Evolutionary conservation across 164 flowering plant species (phyloP).

Genomic region (Platanus orientalis): DNA sequence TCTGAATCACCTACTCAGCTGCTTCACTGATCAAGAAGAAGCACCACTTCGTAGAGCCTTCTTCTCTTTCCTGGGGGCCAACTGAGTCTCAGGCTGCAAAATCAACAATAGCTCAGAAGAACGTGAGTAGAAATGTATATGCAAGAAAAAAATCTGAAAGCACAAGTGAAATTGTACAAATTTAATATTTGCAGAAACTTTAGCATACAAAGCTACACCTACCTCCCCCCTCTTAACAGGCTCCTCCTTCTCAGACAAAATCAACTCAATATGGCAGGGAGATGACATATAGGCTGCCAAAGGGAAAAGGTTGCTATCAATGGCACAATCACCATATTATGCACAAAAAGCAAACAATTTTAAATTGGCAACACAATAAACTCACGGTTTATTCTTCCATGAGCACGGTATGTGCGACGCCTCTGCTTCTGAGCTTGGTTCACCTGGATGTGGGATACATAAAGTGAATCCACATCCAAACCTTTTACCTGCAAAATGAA

Average conservation of each 20-base stretch:
- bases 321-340: not conserved
- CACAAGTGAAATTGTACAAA: too few relatives aligned
- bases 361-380: not conserved
- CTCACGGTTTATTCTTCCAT: constrained; percentile 88
- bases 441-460: constrained; percentile 75
- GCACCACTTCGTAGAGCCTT: constrained; percentile 48
- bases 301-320: too few relatives aligned
- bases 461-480: constrained; percentile 75
- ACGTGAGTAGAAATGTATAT: too few relatives aligned
- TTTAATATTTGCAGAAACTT: too few relatives aligned
- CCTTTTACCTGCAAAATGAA: constrained; percentile 59
- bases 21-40: constrained; percentile 34
- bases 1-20: not conserved
- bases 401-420: constrained; percentile 87
- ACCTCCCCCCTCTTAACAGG: constrained; percentile 81
- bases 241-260: constrained; percentile 83
- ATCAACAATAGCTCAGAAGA: not conserved
- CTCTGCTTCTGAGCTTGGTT: constrained; percentile 90
- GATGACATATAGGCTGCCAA: constrained; percentile 87
- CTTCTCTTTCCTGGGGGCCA: constrained; percentile 58
- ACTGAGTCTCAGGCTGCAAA: constrained; percentile 70
- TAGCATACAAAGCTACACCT: too few relatives aligned
- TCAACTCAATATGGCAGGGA: constrained; percentile 91
- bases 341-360: not conserved
- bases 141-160: too few relatives aligned